Conservation (phyloP, 176 grass and related monocot genomes). For the Lolium multiflorum region DNA sequence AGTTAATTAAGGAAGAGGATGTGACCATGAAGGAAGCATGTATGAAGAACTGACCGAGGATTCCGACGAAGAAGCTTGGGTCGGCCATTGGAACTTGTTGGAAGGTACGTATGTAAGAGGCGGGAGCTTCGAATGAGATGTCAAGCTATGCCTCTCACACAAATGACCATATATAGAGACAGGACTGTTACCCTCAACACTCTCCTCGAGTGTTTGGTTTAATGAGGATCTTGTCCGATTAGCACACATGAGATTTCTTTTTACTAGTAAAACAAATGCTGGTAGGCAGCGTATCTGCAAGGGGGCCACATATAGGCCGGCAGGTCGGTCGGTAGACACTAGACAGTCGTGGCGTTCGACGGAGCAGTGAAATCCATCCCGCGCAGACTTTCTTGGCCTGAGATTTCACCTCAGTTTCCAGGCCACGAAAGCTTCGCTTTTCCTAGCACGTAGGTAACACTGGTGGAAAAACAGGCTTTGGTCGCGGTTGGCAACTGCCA, state of each 20-base stretch:
- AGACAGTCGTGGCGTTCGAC: neutral
- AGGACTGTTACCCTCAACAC: neutral
- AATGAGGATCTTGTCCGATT: neutral
- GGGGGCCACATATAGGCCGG: constrained; percentile 8
- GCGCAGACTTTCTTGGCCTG: neutral
- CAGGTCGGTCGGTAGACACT: constrained; percentile 23
- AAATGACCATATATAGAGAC: constrained; percentile 1
- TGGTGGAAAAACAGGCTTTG: too few species aligned
- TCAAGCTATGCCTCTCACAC: neutral
- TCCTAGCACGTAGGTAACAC: neutral
- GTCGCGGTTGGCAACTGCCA: too few species aligned
- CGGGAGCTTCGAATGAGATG: neutral
- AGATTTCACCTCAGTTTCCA: neutral
- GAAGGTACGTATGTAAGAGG: neutral
- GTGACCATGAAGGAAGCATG: neutral
- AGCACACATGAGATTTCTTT: neutral
- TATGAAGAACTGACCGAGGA: constrained; percentile 49
- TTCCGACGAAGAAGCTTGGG: constrained; percentile 73
- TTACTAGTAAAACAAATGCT: neutral
- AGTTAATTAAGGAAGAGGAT: neutral
- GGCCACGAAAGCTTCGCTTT: neutral
- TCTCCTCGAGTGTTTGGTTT: neutral
- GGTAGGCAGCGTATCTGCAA: neutral
- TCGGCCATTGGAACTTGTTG: constrained; percentile 51
- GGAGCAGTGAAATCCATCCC: constrained; percentile 16